phyloP scores from a whole-genome alignment of 768 basidiomycete species.

The Russula lepida region DNA sequence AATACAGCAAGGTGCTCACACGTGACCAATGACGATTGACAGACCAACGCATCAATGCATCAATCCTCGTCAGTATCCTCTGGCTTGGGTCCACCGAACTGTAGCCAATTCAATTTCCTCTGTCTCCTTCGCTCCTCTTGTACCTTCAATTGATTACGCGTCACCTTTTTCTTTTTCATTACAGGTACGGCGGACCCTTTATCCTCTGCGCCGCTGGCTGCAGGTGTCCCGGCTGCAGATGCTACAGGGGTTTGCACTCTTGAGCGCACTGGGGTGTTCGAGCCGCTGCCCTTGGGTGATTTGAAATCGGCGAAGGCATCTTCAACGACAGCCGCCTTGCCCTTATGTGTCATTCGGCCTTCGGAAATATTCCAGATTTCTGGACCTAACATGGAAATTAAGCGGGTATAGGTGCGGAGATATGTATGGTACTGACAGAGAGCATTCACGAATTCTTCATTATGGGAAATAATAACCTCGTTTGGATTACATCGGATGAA shows the following conservation, averaged over 20 bases:
- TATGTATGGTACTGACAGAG: conserved; percentile 48
- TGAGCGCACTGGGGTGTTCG: conserved; percentile 65
- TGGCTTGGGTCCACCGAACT: conserved; percentile 71
- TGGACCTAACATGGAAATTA: conserved; percentile 42
- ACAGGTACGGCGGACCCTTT: conserved; percentile 33
- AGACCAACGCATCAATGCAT: neutral
- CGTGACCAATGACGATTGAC: neutral
- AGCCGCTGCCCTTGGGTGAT: conserved; percentile 60
- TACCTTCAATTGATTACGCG: conserved; percentile 84
- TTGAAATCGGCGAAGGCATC: conserved; percentile 69
- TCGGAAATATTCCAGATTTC: conserved; percentile 94
- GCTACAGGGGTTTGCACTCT: conserved; percentile 60
- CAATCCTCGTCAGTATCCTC: conserved; percentile 61
- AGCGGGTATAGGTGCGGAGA: conserved; percentile 23
- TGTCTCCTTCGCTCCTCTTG: conserved; percentile 77
- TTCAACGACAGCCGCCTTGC: conserved; percentile 79
- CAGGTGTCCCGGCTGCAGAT: conserved; percentile 67
- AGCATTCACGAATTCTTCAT: conserved; percentile 77
- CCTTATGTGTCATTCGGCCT: conserved; percentile 79
- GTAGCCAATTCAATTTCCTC: conserved; percentile 78
- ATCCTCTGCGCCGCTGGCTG: conserved; percentile 70
- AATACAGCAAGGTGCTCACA: conserved; percentile 2
- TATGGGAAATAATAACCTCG: conserved; percentile 94
- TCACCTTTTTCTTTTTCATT: conserved; percentile 86
- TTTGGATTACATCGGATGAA: conserved; percentile 21